Evolutionary conservation across 352 stramenopile genomes (phyloP), one percentile per base, ranked within the genome.

Genomic region (Pythium scleroteichum): DNA sequence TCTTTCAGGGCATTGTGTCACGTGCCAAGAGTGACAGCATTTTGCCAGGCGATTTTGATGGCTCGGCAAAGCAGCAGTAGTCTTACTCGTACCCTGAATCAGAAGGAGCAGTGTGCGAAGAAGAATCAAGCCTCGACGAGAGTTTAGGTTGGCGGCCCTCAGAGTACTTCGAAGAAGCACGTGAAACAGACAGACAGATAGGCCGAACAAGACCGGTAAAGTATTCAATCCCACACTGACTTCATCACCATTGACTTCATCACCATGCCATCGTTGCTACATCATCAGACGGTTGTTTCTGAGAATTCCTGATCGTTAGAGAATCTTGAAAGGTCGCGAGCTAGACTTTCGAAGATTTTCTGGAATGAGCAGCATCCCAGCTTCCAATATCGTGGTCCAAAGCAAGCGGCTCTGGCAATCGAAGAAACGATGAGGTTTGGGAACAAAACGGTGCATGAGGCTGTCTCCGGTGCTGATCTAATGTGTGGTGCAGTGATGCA

Each of bases 21-120:
- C 70, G 89, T 46, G 81, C 82, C 40, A 94, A 70, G 41, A 90
- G 72, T 58, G 85, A 94, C 47, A 78, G 81, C 71, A 94, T 92
- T 33, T 41, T 72, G 19, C 65, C 65, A 2, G 64, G 59, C 59
- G 65, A 68, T 68, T 72, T 72, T 72, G 60, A 68, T 19, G 59
- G 49, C 32, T 63, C 49, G 9, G 47, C 32, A 22, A 72, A 72
- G 65, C 59, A 72, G 51, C 48, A 66, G 54, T 72, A 66, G 22
- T 7, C 38, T 35, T 35, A 5, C 17, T 26, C 19, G 10, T 16
- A 1, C 8, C 9, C 3, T 20, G 9, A 9, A 29, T 45, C 19
- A 33, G 20, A 19, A 27, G 13, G 5, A 39, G 22, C 10, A 24
- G 16, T 27, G 42, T 10, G 14, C 14, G 14, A 16, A 24, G 24